A percentile compares a stretch with the other conserved stretches of the same genome.
These are phyloP conservation scores for Triticum turgidum DNA, from an alignment of 176 grass and related monocot species.

Conservation along the genomic window DNA sequence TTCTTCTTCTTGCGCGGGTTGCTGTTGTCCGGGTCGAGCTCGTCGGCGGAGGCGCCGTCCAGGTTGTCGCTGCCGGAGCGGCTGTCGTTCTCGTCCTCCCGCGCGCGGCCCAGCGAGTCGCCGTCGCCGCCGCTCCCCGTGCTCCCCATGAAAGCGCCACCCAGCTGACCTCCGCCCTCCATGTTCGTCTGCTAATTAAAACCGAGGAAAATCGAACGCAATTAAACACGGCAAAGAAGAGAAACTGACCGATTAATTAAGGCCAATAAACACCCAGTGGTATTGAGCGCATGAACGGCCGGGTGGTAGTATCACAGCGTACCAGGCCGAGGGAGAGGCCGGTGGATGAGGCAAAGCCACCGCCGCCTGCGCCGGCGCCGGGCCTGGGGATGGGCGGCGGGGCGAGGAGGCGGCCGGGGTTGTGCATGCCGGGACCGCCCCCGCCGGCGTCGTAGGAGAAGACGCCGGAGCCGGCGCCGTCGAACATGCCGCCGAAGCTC, in stretches of 20 bases:
- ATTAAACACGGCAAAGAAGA: background rate
- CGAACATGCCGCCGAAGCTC: constrained; percentile 95
- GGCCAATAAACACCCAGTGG: background rate
- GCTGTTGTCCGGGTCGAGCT: constrained; percentile 67
- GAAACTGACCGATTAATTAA: background rate
- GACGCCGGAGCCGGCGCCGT: constrained; percentile 64
- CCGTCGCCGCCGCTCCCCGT: constrained; percentile 49
- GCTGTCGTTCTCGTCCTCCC: constrained; percentile 95
- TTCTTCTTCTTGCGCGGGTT: constrained; percentile 89
- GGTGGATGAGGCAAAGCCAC: constrained; percentile 45
- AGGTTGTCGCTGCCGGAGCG: constrained; percentile 90
- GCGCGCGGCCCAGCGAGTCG: constrained; percentile 56
- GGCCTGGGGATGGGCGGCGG: constrained; percentile 30
- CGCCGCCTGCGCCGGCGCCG: background rate
- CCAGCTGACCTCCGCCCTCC: constrained; percentile 52
- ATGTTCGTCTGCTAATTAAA: constrained; percentile 52
- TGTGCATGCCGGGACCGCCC: constrained; percentile 28
- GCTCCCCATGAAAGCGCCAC: constrained; percentile 27
- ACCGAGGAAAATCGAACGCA: background rate
- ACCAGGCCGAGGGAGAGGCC: constrained; percentile 94
- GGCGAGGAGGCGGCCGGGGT: constrained; percentile 35
- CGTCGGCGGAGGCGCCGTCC: constrained; percentile 79
- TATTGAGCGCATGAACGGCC: background rate
- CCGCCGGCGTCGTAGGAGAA: constrained; percentile 53
- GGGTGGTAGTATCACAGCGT: background rate